Conservation (phyloP, 1,284 basidiomycete species). For the Malassezia slooffiae region DNA sequence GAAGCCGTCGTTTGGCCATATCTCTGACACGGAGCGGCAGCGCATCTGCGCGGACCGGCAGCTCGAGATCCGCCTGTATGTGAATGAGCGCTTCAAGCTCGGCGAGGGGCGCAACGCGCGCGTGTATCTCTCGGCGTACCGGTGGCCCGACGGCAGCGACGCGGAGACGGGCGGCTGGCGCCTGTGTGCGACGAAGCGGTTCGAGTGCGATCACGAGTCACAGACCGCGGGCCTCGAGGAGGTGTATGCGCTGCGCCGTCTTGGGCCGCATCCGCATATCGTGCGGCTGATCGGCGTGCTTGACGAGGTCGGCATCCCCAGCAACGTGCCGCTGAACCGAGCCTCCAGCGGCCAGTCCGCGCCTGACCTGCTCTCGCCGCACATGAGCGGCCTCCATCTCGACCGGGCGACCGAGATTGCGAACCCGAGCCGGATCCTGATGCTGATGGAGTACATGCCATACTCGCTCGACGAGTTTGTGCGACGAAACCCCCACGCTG, state of each 20-base stretch:
- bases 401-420: not conserved
- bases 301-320: slow-evolving; percentile 32
- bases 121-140: slow-evolving; percentile 38
- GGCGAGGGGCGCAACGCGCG: slow-evolving; percentile 41
- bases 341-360: not conserved
- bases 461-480: slow-evolving; percentile 27
- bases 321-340: not conserved
- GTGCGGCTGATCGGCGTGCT: slow-evolving; percentile 35
- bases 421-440: slow-evolving; percentile 36
- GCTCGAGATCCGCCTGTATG: slow-evolving; percentile 34
- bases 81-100: slow-evolving; percentile 28
- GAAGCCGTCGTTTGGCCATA: slow-evolving; percentile 28
- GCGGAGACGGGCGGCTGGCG: slow-evolving; percentile 17
- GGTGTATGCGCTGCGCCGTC: slow-evolving; percentile 37
- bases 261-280: slow-evolving; percentile 37
- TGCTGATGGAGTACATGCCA: slow-evolving; percentile 40
- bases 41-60: slow-evolving; percentile 29
- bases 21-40: slow-evolving; percentile 24
- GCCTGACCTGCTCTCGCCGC: slow-evolving; percentile 6
- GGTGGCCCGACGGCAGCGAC: too few relatives aligned
- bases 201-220: slow-evolving; percentile 37
- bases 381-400: too few relatives aligned
- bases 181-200: slow-evolving; percentile 42
- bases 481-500: slow-evolving; percentile 15
- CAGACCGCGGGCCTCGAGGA: slow-evolving; percentile 42